These are phyloP conservation scores for Tilletia caries DNA, from an alignment of 1,284 basidiomycete genomes.

Conservation along the genomic window DNA sequence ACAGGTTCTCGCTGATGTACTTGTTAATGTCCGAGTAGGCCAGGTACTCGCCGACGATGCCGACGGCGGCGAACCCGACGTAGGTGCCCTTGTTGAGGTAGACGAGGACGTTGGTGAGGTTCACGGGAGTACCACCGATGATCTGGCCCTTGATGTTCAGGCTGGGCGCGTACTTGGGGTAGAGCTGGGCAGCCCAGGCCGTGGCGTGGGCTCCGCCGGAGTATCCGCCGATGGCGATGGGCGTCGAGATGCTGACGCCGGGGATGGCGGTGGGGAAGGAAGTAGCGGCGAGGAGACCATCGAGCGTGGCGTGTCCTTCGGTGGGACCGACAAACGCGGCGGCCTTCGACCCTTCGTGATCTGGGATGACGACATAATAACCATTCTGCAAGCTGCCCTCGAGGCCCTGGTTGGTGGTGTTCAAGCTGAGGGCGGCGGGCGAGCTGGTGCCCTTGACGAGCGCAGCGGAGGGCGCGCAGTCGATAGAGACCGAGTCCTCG, in stretches of 20 bases:
- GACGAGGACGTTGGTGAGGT: conserved; percentile 26
- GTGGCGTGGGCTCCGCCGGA: conserved; percentile 47
- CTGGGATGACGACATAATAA: conserved; percentile 29
- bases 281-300: conserved; percentile 35
- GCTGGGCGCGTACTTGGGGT: conserved; percentile 32
- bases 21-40: conserved; percentile 29
- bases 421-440: not conserved
- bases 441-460: not conserved
- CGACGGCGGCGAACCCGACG: conserved; percentile 39
- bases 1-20: conserved; percentile 21
- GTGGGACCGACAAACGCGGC: conserved; percentile 40
- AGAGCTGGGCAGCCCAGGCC: conserved; percentile 40
- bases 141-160: conserved; percentile 41
- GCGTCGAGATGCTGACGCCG: conserved; percentile 20
- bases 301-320: conserved; percentile 38
- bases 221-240: conserved; percentile 41
- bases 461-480: conserved; percentile 5
- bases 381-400: not conserved
- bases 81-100: conserved; percentile 30
- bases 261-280: conserved; percentile 2
- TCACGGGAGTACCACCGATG: conserved; percentile 42
- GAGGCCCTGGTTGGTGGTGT: conserved; percentile 1
- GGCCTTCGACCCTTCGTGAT: conserved; percentile 41
- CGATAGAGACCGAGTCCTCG: conserved; percentile 9
- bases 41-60: conserved; percentile 27